phyloP scores from a whole-genome alignment of 1,284 basidiomycete genomes.

The Papiliotrema terrestris region DNA sequence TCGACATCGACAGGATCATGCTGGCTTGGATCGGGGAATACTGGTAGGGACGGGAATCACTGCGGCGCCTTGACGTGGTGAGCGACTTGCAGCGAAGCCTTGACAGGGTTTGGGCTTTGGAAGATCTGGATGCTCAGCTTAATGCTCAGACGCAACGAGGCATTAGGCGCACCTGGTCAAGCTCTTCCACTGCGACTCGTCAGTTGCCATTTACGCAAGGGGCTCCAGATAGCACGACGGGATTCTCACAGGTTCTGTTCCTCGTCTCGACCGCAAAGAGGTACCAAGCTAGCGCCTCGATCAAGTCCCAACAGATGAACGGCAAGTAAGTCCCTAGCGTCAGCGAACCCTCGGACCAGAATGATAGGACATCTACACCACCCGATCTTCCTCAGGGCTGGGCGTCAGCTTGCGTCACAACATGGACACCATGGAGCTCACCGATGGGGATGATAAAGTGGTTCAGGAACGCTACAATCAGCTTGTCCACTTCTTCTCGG shows the following conservation, averaged over 20 bases:
- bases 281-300: slow-evolving; percentile 20
- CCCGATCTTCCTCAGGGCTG: slow-evolving; percentile 7
- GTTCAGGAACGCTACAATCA: slow-evolving; percentile 16
- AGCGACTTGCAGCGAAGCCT: neutral
- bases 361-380: slow-evolving; percentile 9
- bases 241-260: slow-evolving; percentile 15
- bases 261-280: slow-evolving; percentile 26
- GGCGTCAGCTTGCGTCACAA: neutral
- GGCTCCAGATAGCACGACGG: neutral
- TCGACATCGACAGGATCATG: too few relatives aligned
- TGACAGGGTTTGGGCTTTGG: slow-evolving; percentile 13
- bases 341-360: neutral
- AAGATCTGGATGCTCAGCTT: slow-evolving; percentile 13
- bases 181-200: slow-evolving; percentile 19
- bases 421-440: neutral
- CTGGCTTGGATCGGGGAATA: too few relatives aligned
- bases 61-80: too few relatives aligned
- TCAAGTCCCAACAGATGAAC: slow-evolving; percentile 21
- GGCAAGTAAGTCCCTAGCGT: slow-evolving; percentile 21
- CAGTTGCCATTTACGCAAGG: neutral
- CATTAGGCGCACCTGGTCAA: slow-evolving; percentile 11
- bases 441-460: slow-evolving; percentile 25
- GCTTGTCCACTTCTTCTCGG: neutral
- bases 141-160: neutral
- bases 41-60: too few relatives aligned